Evolutionary conservation across 768 basidiomycete genomes (phyloP).

Genomic region (Auriscalpium vulgare): DNA sequence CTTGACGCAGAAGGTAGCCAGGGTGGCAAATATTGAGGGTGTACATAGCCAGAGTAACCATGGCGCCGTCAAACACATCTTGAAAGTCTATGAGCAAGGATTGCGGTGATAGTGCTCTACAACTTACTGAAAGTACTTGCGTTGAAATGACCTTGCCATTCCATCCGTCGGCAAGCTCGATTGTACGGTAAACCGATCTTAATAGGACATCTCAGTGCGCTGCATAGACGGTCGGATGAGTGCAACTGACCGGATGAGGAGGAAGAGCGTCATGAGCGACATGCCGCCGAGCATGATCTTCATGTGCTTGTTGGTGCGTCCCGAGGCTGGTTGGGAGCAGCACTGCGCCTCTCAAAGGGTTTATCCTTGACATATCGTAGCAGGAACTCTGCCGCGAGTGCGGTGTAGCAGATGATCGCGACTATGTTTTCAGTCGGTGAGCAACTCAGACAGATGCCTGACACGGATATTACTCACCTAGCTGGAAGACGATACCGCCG

Average conservation of each 20-base stretch:
- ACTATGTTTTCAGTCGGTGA: neutral
- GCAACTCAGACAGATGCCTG: neutral
- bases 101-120: neutral
- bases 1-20: no score
- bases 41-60: no score
- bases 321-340: neutral
- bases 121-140: no score
- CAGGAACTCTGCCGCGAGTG: neutral
- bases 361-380: neutral
- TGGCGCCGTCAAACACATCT: no score
- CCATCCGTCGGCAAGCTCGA: slow-evolving; percentile 3
- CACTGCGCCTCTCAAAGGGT: neutral
- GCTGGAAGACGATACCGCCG: slow-evolving; percentile 10
- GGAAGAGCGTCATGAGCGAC: neutral
- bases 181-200: slow-evolving; percentile 1
- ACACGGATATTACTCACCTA: slow-evolving; percentile 1
- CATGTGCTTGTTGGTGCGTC: neutral
- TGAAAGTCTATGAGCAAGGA: neutral
- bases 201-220: neutral
- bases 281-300: slow-evolving; percentile 1
- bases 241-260: no score
- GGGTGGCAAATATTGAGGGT: no score
- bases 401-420: slow-evolving; percentile 6
- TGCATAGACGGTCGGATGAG: neutral
- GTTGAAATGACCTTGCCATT: slow-evolving; percentile 2